phyloP scores from a whole-genome alignment of 495 filamentous ascomycete species.

The Xylaria acuta region DNA sequence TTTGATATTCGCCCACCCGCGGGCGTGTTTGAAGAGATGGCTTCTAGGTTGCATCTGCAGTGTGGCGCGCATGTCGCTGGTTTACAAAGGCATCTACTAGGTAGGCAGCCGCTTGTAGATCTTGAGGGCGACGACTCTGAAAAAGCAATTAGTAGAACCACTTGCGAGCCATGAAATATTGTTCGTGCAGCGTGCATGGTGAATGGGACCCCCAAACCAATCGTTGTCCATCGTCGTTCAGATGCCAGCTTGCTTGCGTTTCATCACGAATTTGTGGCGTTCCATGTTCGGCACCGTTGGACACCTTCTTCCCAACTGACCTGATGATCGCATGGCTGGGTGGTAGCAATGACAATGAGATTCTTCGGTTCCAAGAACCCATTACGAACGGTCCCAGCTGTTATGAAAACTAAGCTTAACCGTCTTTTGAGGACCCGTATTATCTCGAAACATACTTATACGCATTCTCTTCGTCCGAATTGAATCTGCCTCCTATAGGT shows the following conservation, averaged over 20 bases:
- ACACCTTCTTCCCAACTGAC: not conserved
- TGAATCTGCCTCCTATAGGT: not conserved
- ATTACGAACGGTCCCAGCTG: not conserved
- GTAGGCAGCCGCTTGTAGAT: not conserved
- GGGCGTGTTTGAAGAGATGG: slow-evolving; percentile 10
- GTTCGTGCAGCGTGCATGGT: not conserved
- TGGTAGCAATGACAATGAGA: not conserved
- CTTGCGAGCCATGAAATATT: not conserved
- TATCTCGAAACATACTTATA: not conserved
- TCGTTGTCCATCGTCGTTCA: not conserved
- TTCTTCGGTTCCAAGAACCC: not conserved
- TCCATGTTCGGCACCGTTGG: not conserved
- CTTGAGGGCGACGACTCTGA: not conserved
- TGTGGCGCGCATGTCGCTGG: not conserved
- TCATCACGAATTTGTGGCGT: not conserved
- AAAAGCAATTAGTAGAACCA: slow-evolving; percentile 2
- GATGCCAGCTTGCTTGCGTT: not conserved
- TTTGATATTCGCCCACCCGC: slow-evolving; percentile 7
- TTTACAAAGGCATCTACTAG: too few species aligned
- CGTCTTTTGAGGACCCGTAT: not conserved
- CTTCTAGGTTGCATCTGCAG: not conserved
- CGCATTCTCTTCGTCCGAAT: not conserved
- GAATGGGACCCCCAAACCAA: not conserved
- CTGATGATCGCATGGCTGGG: slow-evolving; percentile 2
- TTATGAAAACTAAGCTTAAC: not conserved